phyloP scores from a whole-genome alignment of 768 basidiomycete genomes.

The Strobilomyces dryophilus region DNA sequence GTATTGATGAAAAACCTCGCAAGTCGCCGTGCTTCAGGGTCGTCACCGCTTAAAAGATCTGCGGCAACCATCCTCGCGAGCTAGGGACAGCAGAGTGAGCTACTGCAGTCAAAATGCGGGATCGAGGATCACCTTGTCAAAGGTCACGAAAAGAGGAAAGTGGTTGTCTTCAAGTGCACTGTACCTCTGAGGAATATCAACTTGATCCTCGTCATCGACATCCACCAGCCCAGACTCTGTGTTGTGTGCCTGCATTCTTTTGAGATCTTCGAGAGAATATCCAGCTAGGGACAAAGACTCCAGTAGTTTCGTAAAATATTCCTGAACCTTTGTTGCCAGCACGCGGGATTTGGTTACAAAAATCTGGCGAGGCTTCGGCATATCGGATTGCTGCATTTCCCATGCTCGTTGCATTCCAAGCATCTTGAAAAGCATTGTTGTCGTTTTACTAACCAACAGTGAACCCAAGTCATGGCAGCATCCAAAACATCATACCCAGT shows the following conservation, averaged over 20 bases:
- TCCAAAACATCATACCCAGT: slow-evolving; percentile 49
- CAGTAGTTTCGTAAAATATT: slow-evolving; percentile 55
- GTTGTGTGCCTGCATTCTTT: slow-evolving; percentile 19
- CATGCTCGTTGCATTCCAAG: slow-evolving; percentile 60
- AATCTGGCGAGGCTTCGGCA: slow-evolving; percentile 56
- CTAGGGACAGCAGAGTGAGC: slow-evolving; percentile 6
- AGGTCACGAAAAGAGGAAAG: slow-evolving; percentile 70
- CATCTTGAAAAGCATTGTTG: slow-evolving; percentile 76
- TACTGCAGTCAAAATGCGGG: too few relatives aligned
- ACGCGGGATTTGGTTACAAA: slow-evolving; percentile 70
- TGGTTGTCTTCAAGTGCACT: slow-evolving; percentile 55
- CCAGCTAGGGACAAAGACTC: slow-evolving; percentile 39
- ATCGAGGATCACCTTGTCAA: slow-evolving; percentile 41
- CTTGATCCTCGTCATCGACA: slow-evolving; percentile 24
- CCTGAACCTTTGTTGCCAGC: slow-evolving; percentile 64
- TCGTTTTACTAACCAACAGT: slow-evolving; percentile 52
- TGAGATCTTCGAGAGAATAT: slow-evolving; percentile 38
- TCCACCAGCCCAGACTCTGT: slow-evolving; percentile 33
- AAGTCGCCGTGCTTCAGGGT: not conserved
- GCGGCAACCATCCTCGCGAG: slow-evolving; percentile 25
- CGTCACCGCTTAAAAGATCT: slow-evolving; percentile 14
- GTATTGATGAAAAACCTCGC: slow-evolving; percentile 13
- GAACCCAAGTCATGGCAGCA: not conserved
- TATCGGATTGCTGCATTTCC: slow-evolving; percentile 28
- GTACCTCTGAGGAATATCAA: slow-evolving; percentile 41